phyloP scores from a whole-genome alignment of 2,329 filamentous ascomycete genomes.

The Aphanocladium album region DNA sequence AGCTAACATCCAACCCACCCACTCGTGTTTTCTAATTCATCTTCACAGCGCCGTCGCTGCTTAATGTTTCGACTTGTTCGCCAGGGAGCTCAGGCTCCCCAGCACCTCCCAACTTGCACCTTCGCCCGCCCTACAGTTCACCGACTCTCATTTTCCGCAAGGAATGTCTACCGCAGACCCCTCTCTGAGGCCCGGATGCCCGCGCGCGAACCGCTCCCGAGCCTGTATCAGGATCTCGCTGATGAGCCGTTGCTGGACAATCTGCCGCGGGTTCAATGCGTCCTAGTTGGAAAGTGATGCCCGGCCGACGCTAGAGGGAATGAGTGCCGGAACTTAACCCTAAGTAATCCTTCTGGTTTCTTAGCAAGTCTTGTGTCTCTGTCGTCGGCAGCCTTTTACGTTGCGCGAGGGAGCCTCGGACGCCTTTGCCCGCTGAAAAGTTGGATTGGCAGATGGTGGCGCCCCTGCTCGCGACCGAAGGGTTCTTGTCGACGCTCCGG shows the following conservation, averaged over 20 bases:
- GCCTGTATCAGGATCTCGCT: conserved; percentile 53
- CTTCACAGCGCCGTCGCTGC: conserved; percentile 14
- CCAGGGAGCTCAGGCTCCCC: conserved; percentile 34
- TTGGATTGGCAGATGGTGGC: conserved; percentile 36
- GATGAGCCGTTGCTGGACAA: conserved; percentile 42
- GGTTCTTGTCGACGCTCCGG: conserved; percentile 40
- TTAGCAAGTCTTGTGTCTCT: conserved; percentile 54
- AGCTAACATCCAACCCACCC: neutral
- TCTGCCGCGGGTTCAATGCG: conserved; percentile 32
- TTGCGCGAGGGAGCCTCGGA: conserved; percentile 22
- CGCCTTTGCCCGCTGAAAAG: conserved; percentile 47
- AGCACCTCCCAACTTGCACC: conserved; percentile 47
- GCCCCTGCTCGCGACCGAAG: conserved; percentile 28
- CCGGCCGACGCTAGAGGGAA: conserved; percentile 49
- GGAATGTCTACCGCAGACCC: conserved; percentile 54
- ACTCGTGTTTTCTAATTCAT: neutral
- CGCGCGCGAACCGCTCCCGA: conserved; percentile 52
- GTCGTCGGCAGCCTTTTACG: conserved; percentile 62
- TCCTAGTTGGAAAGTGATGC: conserved; percentile 31
- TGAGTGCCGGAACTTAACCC: conserved; percentile 92
- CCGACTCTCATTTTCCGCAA: conserved; percentile 67
- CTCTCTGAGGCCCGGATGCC: conserved; percentile 30
- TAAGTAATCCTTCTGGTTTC: conserved; percentile 65
- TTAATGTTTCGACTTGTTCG: conserved; percentile 8
- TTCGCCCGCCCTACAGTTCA: conserved; percentile 74